phyloP scores from a whole-genome alignment of 73 alveolate species.

The Durusdinium trenchii region DNA sequence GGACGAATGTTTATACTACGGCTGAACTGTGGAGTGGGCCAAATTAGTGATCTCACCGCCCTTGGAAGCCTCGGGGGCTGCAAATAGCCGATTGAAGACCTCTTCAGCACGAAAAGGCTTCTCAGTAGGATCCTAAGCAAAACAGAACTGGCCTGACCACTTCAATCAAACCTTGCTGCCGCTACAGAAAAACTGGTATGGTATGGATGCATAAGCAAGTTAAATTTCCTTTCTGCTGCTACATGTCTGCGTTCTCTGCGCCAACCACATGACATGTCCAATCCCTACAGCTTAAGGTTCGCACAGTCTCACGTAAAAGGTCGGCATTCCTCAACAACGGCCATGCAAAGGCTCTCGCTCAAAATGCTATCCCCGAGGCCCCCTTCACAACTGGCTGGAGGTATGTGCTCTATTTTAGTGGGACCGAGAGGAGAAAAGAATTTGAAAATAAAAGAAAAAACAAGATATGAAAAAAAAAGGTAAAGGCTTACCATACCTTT shows the following conservation, averaged over 20 bases:
- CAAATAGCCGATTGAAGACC: conserved; percentile 76
- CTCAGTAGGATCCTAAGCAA: conserved; percentile 88
- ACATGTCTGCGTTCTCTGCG: too few species aligned
- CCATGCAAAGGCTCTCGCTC: neutral
- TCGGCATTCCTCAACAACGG: conserved; percentile 70
- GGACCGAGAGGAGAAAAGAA: too few species aligned
- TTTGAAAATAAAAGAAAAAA: too few species aligned
- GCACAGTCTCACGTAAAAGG: conserved; percentile 86
- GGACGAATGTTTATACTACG: too few species aligned
- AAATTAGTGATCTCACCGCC: neutral
- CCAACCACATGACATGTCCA: too few species aligned
- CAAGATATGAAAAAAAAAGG: too few species aligned
- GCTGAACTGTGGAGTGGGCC: neutral
- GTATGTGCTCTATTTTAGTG: too few species aligned
- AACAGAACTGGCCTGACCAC: neutral
- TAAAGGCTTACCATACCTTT: too few species aligned
- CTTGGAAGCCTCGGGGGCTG: conserved; percentile 65
- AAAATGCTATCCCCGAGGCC: neutral
- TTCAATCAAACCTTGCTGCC: too few species aligned
- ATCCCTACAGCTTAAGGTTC: neutral
- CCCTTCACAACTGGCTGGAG: neutral
- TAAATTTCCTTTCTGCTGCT: too few species aligned
- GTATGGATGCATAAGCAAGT: too few species aligned
- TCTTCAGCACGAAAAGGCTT: conserved; percentile 94
- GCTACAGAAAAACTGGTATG: too few species aligned